Base-by-base conservation (phyloP, 2,329 filamentous ascomycete species). In the Clonostachys rhizophaga region DNA sequence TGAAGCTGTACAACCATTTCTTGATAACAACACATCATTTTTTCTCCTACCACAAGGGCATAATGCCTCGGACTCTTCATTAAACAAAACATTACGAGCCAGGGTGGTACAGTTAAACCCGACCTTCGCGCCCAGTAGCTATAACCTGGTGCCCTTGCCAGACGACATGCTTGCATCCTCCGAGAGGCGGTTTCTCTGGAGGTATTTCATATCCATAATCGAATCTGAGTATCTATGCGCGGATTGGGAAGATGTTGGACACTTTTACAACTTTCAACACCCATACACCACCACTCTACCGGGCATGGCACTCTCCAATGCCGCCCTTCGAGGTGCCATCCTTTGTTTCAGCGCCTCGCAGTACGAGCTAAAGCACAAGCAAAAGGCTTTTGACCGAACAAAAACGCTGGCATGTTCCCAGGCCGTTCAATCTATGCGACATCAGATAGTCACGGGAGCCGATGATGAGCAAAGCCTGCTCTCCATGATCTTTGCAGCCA, bases 101-200 rank as follows among this genome's bases (percentile, higher is more conserved):
- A 40, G 20, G 17, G 30, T 20, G 34, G 36, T 20, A 37, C 36
- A n/a, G 17, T 14, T n/a, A 14, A 39, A 18, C 14, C 36, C 34
- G 9, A 40, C 9, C n/a, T 46, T 24, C 20, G 17, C 42, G 34
- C 17, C 36, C 18, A 37, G 34, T 36, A 16, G 45, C 30, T 51
- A 53, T 39, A 51, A 47, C 34, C 49, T 49, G 5, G 50, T 53
- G 51, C 51, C 51, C n/a, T 53, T 49, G 51, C 51, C 51, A 8
- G 43, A 44, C 16, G 51, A 53, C 40, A 53, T 53, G 51, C 42
- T 53, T n/a, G 49, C 43, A 14, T 53, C 51, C 5, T 39, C 51
- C 9, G 47, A 48, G 9, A 45, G 51, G 6, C 51, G 51, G 4
- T 53, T 53, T 34, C 51, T 53, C 16, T 53, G 51, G 51, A 45